Evolutionary conservation across 208 protist genomes (phyloP).

Genomic region (Trypanosoma conorhini): DNA sequence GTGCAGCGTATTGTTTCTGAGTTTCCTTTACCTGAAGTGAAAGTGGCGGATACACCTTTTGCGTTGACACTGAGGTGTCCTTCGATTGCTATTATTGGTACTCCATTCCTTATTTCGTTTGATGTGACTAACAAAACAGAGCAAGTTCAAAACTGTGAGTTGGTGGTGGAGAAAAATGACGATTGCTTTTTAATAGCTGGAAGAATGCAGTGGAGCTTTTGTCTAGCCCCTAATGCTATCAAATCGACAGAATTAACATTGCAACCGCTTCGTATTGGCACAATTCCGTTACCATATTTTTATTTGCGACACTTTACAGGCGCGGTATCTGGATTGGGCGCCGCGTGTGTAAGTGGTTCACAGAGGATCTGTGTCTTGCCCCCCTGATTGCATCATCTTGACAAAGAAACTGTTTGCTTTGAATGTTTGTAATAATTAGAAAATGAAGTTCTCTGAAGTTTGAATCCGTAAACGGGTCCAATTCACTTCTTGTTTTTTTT

Average conservation of each 20-base stretch:
- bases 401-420: neutral
- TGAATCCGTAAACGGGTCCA: neutral
- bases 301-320: constrained; percentile 19
- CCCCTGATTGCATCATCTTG: constrained; percentile 8
- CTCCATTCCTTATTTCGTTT: constrained; percentile 39
- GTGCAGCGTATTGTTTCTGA: constrained; percentile 41
- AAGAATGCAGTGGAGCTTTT: constrained; percentile 37
- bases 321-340: neutral
- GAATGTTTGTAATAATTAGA: neutral
- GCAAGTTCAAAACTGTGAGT: constrained; percentile 36
- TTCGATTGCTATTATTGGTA: constrained; percentile 30
- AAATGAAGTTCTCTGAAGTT: neutral
- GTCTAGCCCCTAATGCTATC: constrained; percentile 23
- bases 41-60: constrained; percentile 37
- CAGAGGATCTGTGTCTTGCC: constrained; percentile 43
- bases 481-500: constrained; percentile 6
- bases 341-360: constrained; percentile 26
- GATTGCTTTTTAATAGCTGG: constrained; percentile 37
- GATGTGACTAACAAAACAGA: constrained; percentile 36
- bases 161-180: constrained; percentile 33
- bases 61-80: constrained; percentile 40
- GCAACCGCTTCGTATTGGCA: constrained; percentile 33
- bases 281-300: constrained; percentile 19
- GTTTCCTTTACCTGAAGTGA: constrained; percentile 51
- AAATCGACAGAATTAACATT: constrained; percentile 34